A percentile compares a stretch with the other conserved stretches of the same genome.
These are phyloP conservation scores for Pyrus hybrid DNA, from an alignment of 331 rosid genomes.

Conservation along the genomic window DNA sequence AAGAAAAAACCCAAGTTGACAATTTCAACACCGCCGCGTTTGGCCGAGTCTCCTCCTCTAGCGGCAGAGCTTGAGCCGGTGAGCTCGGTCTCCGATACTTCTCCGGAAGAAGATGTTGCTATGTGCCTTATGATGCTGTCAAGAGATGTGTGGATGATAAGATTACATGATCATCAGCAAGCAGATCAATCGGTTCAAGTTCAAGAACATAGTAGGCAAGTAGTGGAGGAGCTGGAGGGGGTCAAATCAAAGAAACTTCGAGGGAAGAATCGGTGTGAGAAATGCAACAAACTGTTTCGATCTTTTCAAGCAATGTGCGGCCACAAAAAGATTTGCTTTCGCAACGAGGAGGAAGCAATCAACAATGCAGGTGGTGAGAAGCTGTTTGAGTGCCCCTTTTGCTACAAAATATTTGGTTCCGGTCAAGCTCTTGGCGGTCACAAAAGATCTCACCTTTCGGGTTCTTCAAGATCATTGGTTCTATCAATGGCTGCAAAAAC, in stretches of 20 bases:
- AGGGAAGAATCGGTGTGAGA: slow-evolving; percentile 35
- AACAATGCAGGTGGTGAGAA: slow-evolving; percentile 21
- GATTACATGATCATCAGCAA: background rate
- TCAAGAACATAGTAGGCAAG: background rate
- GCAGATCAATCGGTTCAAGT: slow-evolving; percentile 7
- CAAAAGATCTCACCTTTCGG: slow-evolving; percentile 64
- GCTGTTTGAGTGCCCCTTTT: slow-evolving; percentile 65
- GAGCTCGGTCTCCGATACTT: slow-evolving; percentile 61
- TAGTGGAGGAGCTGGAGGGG: slow-evolving; percentile 13
- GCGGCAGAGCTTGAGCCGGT: slow-evolving; percentile 30
- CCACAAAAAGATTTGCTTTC: slow-evolving; percentile 41
- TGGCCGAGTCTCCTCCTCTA: slow-evolving; percentile 15
- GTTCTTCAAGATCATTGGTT: slow-evolving; percentile 8
- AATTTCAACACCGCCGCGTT: slow-evolving; percentile 15
- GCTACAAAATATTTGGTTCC: slow-evolving; percentile 59
- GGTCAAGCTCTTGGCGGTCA: slow-evolving; percentile 96
- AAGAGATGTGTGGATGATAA: slow-evolving; percentile 48
- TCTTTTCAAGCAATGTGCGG: slow-evolving; percentile 57
- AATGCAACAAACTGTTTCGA: slow-evolving; percentile 45
- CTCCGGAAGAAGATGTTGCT: slow-evolving; percentile 70
- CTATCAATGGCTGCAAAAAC: background rate
- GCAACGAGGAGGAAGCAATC: slow-evolving; percentile 20
- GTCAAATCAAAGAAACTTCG: slow-evolving; percentile 30
- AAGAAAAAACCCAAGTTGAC: slow-evolving; percentile 13
- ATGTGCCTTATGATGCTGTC: slow-evolving; percentile 76